A percentile compares a stretch with the other conserved stretches of the same genome.
Conservation (phyloP, 148 eudicot species). For the Cornus suecica region DNA sequence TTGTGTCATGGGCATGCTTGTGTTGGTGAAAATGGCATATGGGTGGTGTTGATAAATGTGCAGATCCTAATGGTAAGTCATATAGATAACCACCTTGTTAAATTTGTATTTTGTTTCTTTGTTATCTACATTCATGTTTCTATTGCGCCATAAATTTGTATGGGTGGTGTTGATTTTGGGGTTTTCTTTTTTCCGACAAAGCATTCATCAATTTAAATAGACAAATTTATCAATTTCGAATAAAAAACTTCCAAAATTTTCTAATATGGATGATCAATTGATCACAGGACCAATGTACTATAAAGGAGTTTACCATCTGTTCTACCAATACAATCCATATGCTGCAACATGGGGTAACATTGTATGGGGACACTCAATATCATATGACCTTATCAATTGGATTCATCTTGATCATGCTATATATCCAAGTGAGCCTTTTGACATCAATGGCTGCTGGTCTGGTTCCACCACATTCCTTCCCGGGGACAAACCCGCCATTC, state of each 20-base stretch:
- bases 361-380: conserved; percentile 45
- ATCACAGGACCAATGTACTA: conserved; percentile 31
- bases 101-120: neutral
- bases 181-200: neutral
- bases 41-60: conserved; percentile 4
- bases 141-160: neutral
- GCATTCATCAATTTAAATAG: neutral
- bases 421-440: conserved; percentile 31
- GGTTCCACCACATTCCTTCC: conserved; percentile 55
- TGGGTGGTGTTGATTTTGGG: neutral
- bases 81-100: neutral
- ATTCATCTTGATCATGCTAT: conserved; percentile 40
- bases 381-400: conserved; percentile 57
- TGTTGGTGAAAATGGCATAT: conserved; percentile 10
- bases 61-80: conserved; percentile 29
- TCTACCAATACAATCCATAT: conserved; percentile 35
- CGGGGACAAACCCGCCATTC: conserved; percentile 32
- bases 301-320: conserved; percentile 33
- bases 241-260: no score
- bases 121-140: neutral
- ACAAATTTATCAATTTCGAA: neutral
- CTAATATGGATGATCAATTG: neutral
- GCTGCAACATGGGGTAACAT: conserved; percentile 19
- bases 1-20: neutral
- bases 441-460: conserved; percentile 53